Conservation (phyloP, 495 filamentous ascomycete genomes). For the Cryomyces minteri region DNA sequence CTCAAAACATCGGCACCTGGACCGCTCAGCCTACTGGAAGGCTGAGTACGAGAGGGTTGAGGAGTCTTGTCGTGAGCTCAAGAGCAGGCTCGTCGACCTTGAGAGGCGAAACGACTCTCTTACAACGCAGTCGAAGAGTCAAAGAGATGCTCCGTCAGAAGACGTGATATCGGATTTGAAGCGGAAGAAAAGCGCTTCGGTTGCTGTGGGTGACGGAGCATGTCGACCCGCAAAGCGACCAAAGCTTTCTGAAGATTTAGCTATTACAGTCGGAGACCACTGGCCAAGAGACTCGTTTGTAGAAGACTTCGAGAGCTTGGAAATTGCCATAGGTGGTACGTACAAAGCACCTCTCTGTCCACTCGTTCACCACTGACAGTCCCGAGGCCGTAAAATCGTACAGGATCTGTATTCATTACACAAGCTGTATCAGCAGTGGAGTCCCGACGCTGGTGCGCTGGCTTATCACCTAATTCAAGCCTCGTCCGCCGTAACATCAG, state of each 20-base stretch:
- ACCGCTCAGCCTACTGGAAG: slow-evolving; percentile 10
- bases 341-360: too few species aligned
- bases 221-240: not conserved
- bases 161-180: too few species aligned
- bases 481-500: slow-evolving; percentile 4
- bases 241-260: not conserved
- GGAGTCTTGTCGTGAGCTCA: not conserved
- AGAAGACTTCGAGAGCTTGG: not conserved
- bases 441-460: not conserved
- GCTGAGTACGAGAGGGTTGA: slow-evolving; percentile 3
- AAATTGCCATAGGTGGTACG: too few species aligned
- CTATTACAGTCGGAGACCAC: not conserved
- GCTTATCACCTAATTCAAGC: slow-evolving; percentile 3
- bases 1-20: slow-evolving; percentile 7
- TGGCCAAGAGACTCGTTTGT: not conserved
- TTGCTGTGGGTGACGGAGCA: too few species aligned
- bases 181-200: too few species aligned
- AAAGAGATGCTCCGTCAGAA: too few species aligned
- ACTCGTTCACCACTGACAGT: too few species aligned
- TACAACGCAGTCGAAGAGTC: not conserved
- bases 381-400: not conserved
- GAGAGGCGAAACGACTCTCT: not conserved
- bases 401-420: not conserved
- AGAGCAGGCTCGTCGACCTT: not conserved
- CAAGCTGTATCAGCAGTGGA: not conserved